phyloP scores from a whole-genome alignment of 225 moss, liverwort and hornwort genomes.

The Asterella californica region DNA sequence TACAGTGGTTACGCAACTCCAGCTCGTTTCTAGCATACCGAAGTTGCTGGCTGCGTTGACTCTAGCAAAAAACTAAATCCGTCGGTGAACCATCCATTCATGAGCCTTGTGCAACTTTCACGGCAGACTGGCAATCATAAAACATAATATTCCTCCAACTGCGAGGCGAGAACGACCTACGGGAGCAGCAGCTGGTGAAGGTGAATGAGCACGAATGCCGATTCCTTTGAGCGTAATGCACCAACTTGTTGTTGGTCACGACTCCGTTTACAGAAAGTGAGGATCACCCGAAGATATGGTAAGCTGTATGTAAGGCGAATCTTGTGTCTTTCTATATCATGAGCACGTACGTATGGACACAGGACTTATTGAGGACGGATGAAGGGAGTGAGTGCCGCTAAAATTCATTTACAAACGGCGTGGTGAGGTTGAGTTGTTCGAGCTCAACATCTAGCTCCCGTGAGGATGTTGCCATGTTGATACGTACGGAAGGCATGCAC shows the following conservation, averaged over 20 bases:
- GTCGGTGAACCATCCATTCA: not conserved
- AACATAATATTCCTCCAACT: not conserved
- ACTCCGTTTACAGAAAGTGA: not conserved
- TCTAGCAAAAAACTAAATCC: not conserved
- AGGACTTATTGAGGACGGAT: not conserved
- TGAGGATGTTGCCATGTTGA: slow-evolving; percentile 40
- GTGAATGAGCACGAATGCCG: not conserved
- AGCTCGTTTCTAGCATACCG: not conserved
- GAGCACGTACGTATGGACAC: not conserved
- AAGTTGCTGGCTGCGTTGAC: not conserved
- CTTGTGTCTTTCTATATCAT: not conserved
- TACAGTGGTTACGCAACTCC: not conserved
- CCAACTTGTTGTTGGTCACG: not conserved
- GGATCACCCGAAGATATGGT: not conserved
- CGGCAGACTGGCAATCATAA: not conserved
- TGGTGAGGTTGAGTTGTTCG: slow-evolving; percentile 27
- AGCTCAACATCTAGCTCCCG: slow-evolving; percentile 38
- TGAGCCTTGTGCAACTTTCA: not conserved
- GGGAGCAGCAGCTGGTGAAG: not conserved
- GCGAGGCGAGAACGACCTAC: not conserved
- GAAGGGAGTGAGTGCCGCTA: slow-evolving; percentile 17
- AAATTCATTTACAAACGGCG: slow-evolving; percentile 42
- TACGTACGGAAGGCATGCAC: slow-evolving; percentile 41
- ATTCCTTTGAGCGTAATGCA: not conserved
- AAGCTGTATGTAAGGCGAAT: not conserved